Evolutionary conservation across 2,329 filamentous ascomycete species (phyloP).

Genomic region (Clonostachys chloroleuca): DNA sequence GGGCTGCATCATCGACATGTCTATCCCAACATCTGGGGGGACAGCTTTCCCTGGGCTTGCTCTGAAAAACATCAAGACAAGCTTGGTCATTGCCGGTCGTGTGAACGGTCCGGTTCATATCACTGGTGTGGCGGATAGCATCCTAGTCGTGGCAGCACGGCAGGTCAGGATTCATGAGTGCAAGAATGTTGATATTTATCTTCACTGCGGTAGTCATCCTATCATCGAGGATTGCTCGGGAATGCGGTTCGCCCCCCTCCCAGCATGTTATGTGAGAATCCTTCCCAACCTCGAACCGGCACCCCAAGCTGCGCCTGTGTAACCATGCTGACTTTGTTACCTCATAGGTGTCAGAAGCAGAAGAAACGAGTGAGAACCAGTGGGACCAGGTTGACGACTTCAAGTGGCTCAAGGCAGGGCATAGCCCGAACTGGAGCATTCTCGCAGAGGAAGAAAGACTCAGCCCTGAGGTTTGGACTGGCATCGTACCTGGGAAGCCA

Average conservation of each 20-base stretch:
- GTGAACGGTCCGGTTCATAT: conserved; percentile 81
- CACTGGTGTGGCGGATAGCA: conserved; percentile 66
- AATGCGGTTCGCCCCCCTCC: conserved; percentile 77
- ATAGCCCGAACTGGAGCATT: conserved; percentile 83
- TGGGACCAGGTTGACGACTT: conserved; percentile 96
- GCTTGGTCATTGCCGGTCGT: conserved; percentile 72
- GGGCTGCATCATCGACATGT: conserved; percentile 77
- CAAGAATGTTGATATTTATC: conserved; percentile 74
- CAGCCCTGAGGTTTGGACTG: conserved; percentile 61
- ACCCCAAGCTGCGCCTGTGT: not conserved
- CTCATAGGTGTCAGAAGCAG: conserved; percentile 17
- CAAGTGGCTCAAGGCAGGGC: conserved; percentile 86
- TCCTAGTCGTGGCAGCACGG: conserved; percentile 75
- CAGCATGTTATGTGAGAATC: conserved; percentile 61
- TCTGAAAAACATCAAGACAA: conserved; percentile 65
- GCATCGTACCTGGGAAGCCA: conserved; percentile 59
- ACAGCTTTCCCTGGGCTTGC: conserved; percentile 64
- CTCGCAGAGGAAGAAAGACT: conserved; percentile 58
- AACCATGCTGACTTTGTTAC: not conserved
- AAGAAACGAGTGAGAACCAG: conserved; percentile 50
- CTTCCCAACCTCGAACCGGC: not conserved
- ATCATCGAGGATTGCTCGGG: conserved; percentile 87
- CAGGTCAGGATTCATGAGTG: conserved; percentile 94
- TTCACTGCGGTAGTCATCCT: conserved; percentile 76
- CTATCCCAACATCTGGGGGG: conserved; percentile 49